These are phyloP conservation scores for Pseudonitzschia multiseries DNA, from an alignment of 108 stramenopile genomes.

Conservation along the genomic window DNA sequence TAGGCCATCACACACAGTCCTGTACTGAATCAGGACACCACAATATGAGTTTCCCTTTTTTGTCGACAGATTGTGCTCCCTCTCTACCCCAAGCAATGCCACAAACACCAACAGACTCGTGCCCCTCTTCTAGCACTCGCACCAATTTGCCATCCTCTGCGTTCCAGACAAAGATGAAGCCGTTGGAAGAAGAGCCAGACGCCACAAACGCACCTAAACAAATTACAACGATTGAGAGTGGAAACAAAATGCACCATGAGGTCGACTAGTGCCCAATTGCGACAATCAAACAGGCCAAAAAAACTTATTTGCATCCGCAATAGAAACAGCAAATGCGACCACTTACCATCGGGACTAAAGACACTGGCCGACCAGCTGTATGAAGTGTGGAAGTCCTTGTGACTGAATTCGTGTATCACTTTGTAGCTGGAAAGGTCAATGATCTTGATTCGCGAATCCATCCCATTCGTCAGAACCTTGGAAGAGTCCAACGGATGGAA, in stretches of 20 bases:
- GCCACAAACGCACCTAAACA: conserved; percentile 49
- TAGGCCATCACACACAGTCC: not conserved
- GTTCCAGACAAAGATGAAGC: conserved; percentile 75
- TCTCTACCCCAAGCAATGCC: conserved; percentile 77
- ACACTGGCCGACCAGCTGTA: conserved; percentile 44
- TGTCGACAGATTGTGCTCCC: conserved; percentile 77
- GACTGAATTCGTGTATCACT: conserved; percentile 48
- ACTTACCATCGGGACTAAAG: conserved; percentile 75
- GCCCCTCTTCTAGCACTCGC: conserved; percentile 42
- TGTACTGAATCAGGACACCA: conserved; percentile 44
- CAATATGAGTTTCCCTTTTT: conserved; percentile 65
- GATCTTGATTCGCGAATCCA: conserved; percentile 69
- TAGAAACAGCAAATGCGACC: not conserved
- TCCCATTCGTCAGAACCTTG: conserved; percentile 74
- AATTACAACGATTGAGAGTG: not conserved
- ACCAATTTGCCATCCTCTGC: conserved; percentile 26
- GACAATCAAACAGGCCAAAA: too few species aligned
- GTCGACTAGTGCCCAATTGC: not conserved
- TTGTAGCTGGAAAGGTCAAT: conserved; percentile 58
- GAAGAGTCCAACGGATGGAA: conserved; percentile 60
- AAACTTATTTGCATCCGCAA: not conserved
- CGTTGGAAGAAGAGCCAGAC: conserved; percentile 60
- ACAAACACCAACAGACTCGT: conserved; percentile 51
- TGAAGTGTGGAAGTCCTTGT: conserved; percentile 49
- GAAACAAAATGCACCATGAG: conserved; percentile 5